Evolutionary conservation across 1,284 basidiomycete genomes (phyloP), one percentile per base, ranked within the genome.

Genomic region (Mycena citricolor): DNA sequence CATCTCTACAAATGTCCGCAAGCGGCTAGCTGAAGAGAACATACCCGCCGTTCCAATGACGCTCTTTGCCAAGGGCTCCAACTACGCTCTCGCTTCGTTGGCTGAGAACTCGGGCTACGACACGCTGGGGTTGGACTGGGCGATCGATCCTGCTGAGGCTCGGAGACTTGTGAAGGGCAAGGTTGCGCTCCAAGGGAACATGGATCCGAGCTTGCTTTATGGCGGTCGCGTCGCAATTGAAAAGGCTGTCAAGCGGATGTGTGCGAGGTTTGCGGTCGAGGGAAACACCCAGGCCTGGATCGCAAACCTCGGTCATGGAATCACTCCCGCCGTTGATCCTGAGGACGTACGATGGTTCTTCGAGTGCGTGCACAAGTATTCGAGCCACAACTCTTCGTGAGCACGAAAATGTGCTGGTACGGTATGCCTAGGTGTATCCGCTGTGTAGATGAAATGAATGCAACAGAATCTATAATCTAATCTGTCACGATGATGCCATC

Each of bases 231-330:
- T 87, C 16, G 92, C 93, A 7, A 97, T 99, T 58, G 90, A 94
- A 67, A 65, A 69, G 38, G 85, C 91, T 57, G 92, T 97, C 29
- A 83, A 90, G 69, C 74, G 86, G 56, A 88, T 95, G 77, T 82
- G 84, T 51, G 74, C 80, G 52, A 77, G 77, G 17, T 98, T 98
- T 70, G 76, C 78, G 32, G 77, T 77, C 5, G 68, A 72, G 28
- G 66, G 69, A 54, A 69, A 74, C 34, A 53, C 69, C 8, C 74
- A 74, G 39, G 86, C 81, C 6, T 97, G 93, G 91, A 97, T 99
- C 59, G 90, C 90, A 20, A 99, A 99, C 67, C 70, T 99, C 24
- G 97, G 97, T 2, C 97, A 99, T 65, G 95, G 95, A 4, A 97
- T 99, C 57, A 94, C 91, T 8, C 93, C 93, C n/a, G 86, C 82